Base-by-base conservation (phyloP, 352 stramenopile genomes). In the Thalassiosira hispida region DNA sequence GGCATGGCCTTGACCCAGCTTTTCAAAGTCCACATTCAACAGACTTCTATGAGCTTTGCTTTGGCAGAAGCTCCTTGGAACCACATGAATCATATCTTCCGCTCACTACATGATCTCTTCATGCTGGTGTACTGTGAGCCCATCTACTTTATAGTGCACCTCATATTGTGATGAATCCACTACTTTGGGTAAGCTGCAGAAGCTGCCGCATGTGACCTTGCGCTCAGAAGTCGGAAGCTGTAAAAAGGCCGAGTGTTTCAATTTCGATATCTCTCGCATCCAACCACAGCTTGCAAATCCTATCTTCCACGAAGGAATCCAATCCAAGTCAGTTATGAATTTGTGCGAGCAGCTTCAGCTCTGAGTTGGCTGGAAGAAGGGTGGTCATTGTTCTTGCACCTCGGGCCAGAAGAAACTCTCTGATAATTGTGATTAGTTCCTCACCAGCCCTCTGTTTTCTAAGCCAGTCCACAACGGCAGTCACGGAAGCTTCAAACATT, bases 281-380 rank as follows among this genome's bases (percentile, higher is more conserved):
- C 9, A 49, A 8, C 40, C 40, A 49, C 20, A 3, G 16, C 9
- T 16, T 22, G 40, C 40, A 49, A 18, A 49, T 49, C 20, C 40
- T 46, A 8, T 23, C 52, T 38, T 61, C 52, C 18, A 61, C 6
- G 31, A 61, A 61, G 38, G n/a, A 23, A n/a, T 61, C 52, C 23
- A 18, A 61, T 38, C 52, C 52, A 33, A 61, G 52, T 35, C 23
- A 23, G 20, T 61, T 23, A 29, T 61, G 52, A 16, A 40, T n/a
- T n/a, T 61, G 5, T 23, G 20, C 23, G 4, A 61, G 20, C 25
- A 18, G 20, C 20, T 49, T 8, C 1, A 6, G 23, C 38, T 2
- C 20, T 40, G 20, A 29, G 5, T 12, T 22, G 14, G 20, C 22
- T 35, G n/a, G 52, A 1, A 40, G 11, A 23, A 61, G 14, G 5